phyloP scores from a whole-genome alignment of 257 asterid genomes.

The Nicotiana tabacum region DNA sequence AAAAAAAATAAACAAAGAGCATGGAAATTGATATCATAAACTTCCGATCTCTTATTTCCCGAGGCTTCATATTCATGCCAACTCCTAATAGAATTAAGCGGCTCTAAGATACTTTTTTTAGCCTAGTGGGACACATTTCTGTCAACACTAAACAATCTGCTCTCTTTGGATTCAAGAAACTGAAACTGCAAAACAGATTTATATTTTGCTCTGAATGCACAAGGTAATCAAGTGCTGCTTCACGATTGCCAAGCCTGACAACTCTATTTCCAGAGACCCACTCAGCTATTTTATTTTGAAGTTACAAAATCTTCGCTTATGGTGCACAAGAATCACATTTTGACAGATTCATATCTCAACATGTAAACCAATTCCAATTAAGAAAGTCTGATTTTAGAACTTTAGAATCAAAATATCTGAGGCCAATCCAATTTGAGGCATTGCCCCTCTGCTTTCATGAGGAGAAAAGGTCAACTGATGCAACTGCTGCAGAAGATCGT shows the following conservation, averaged over 20 bases:
- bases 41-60: background rate
- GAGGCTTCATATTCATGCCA: background rate
- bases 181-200: background rate
- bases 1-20: background rate
- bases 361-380: background rate
- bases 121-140: background rate
- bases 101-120: background rate
- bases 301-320: background rate
- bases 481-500: no score
- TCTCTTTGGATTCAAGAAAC: background rate
- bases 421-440: background rate
- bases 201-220: background rate
- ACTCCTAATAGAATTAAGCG: background rate
- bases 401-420: background rate
- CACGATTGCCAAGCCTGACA: background rate
- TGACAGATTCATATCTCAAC: background rate
- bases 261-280: background rate
- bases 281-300: background rate
- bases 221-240: conserved; percentile 1
- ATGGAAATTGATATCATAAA: background rate
- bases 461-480: no score
- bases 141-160: background rate
- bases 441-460: background rate
- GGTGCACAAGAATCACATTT: background rate
- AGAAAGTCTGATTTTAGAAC: background rate